phyloP scores from a whole-genome alignment of 169 alveolate genomes.

The Babesia divergens region DNA sequence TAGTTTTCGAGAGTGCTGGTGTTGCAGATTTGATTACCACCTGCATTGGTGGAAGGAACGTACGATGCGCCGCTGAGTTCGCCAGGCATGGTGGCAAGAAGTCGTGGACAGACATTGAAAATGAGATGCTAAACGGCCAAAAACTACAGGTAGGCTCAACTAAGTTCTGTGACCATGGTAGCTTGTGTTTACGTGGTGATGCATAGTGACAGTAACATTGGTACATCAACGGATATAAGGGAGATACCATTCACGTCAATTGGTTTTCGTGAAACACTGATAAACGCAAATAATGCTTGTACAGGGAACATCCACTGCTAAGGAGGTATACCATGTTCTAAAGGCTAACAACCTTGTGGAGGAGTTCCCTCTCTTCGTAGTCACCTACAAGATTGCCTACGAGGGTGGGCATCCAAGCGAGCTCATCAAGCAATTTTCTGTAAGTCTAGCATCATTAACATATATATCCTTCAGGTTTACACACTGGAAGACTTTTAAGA shows the following conservation, averaged over 20 bases:
- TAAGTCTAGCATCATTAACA: neutral
- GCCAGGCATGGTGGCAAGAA: conserved; percentile 78
- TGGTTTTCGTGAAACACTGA: neutral
- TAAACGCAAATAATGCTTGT: neutral
- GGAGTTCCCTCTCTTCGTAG: conserved; percentile 53
- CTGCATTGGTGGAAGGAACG: conserved; percentile 89
- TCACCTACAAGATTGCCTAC: conserved; percentile 53
- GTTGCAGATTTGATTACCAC: conserved; percentile 90
- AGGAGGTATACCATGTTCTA: conserved; percentile 47
- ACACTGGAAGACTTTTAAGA: neutral
- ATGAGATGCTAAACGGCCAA: conserved; percentile 86
- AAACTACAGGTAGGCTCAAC: conserved; percentile 76
- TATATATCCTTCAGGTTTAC: neutral
- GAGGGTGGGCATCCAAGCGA: conserved; percentile 44
- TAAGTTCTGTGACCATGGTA: neutral
- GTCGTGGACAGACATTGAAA: conserved; percentile 85
- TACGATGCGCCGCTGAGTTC: conserved; percentile 87
- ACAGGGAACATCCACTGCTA: conserved; percentile 55
- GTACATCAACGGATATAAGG: neutral
- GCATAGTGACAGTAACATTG: neutral
- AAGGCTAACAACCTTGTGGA: conserved; percentile 16
- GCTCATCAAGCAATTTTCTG: conserved; percentile 30
- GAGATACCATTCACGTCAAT: neutral
- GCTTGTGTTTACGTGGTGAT: neutral
- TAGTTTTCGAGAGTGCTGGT: conserved; percentile 89